phyloP scores from a whole-genome alignment of 192 early-diverging fungal genomes.

The Coemansia sp. region DNA sequence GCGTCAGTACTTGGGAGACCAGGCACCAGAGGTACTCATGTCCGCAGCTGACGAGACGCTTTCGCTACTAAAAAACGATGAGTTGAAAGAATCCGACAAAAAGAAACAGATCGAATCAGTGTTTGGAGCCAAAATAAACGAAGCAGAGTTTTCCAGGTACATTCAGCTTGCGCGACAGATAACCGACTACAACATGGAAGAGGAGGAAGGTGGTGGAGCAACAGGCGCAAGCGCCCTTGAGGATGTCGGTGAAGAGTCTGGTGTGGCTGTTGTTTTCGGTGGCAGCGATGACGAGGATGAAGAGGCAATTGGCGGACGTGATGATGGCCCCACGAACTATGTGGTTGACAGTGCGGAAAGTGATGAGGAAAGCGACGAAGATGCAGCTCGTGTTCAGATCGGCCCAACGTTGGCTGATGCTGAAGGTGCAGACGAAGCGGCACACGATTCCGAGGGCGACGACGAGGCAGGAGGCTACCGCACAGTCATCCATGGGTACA shows the following conservation, averaged over 20 bases:
- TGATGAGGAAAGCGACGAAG: constrained; percentile 31
- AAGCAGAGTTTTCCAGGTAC: constrained; percentile 83
- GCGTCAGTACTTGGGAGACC: constrained; percentile 78
- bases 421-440: neutral
- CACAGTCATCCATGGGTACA: constrained; percentile 42
- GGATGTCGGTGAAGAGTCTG: constrained; percentile 72
- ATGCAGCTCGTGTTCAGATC: neutral
- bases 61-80: constrained; percentile 79
- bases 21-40: constrained; percentile 85
- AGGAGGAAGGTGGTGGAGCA: constrained; percentile 45
- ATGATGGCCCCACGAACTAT: constrained; percentile 57
- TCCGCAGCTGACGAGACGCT: constrained; percentile 88
- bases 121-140: constrained; percentile 63
- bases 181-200: constrained; percentile 78
- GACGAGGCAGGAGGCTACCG: constrained; percentile 34
- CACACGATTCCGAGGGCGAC: constrained; percentile 15
- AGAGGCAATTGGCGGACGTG: constrained; percentile 33
- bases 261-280: constrained; percentile 95
- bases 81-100: constrained; percentile 84
- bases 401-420: neutral
- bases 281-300: constrained; percentile 88
- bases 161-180: constrained; percentile 93
- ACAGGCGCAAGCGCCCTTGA: constrained; percentile 50
- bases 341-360: constrained; percentile 36
- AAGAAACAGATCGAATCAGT: constrained; percentile 80